phyloP scores from a whole-genome alignment of 2,329 filamentous ascomycete species.

The Grosmannia serpens region DNA sequence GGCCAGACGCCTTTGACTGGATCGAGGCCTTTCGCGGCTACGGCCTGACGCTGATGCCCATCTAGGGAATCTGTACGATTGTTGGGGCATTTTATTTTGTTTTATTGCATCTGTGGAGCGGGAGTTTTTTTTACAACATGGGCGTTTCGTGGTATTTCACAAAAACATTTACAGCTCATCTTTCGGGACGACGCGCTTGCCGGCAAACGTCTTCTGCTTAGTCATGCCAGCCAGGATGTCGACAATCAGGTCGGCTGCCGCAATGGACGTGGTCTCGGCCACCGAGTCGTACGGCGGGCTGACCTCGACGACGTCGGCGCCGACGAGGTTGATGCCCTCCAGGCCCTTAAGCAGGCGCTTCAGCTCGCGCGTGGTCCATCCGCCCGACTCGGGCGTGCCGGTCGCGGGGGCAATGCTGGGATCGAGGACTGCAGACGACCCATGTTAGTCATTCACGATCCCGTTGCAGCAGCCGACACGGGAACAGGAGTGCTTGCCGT shows the following conservation, averaged over 20 bases:
- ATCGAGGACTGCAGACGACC: constrained; percentile 21
- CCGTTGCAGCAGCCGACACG: too few relatives aligned
- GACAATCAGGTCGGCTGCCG: constrained; percentile 7
- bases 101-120: too few relatives aligned
- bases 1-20: constrained; percentile 1
- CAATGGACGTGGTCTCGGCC: constrained; percentile 9
- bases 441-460: too few relatives aligned
- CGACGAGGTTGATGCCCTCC: constrained; percentile 72
- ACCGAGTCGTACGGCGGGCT: constrained; percentile 68
- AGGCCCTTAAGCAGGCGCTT: constrained; percentile 72
- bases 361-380: constrained; percentile 81
- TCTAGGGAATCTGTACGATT: neutral
- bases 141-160: too few relatives aligned
- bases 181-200: neutral
- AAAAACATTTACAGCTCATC: constrained; percentile 6
- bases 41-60: neutral
- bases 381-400: constrained; percentile 79
- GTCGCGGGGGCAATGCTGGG: constrained; percentile 34
- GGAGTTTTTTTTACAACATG: too few relatives aligned
- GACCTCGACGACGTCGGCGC: constrained; percentile 82
- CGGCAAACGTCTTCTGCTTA: neutral
- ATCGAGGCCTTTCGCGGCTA: neutral
- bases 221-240: constrained; percentile 9
- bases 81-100: neutral
- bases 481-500: constrained; percentile 4